These are phyloP conservation scores for Cryptococcus maquisensis DNA, from an alignment of 1,284 basidiomycete species.

Conservation along the genomic window DNA sequence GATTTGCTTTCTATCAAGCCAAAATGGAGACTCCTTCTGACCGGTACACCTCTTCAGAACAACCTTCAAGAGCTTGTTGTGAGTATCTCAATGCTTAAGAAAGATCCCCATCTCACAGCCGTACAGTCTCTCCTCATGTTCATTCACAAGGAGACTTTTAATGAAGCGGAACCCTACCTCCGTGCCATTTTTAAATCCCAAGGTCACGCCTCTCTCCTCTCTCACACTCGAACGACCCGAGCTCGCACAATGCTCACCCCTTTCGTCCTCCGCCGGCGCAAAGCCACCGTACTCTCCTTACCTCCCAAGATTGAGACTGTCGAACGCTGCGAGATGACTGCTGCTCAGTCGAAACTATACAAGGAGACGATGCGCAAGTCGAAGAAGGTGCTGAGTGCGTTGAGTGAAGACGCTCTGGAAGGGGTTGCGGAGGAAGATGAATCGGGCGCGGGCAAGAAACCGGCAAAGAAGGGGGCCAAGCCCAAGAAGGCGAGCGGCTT, in stretches of 20 bases:
- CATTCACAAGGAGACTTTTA: conserved; percentile 88
- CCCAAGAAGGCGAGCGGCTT: conserved; percentile 50
- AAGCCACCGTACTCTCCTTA: conserved; percentile 87
- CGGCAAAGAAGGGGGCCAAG: conserved; percentile 66
- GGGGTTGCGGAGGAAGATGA: conserved; percentile 38
- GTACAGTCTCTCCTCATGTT: conserved; percentile 92
- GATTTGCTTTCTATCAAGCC: conserved; percentile 80
- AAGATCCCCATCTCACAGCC: neutral
- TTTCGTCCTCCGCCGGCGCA: conserved; percentile 90
- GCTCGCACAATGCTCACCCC: conserved; percentile 99
- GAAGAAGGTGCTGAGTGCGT: conserved; percentile 64
- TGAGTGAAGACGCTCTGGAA: conserved; percentile 56
- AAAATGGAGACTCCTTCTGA: conserved; percentile 85
- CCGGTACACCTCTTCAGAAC: conserved; percentile 87
- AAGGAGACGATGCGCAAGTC: conserved; percentile 77
- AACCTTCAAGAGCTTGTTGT: conserved; percentile 85
- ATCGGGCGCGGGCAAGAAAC: conserved; percentile 44
- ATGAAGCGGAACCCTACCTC: conserved; percentile 66
- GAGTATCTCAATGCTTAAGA: conserved; percentile 42
- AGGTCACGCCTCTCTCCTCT: conserved; percentile 67
- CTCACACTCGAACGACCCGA: conserved; percentile 82
- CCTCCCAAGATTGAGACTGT: conserved; percentile 88
- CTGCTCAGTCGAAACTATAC: conserved; percentile 78
- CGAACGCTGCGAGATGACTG: conserved; percentile 91
- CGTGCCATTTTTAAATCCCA: conserved; percentile 97